phyloP scores from a whole-genome alignment of 2,329 filamentous ascomycete species.

The Fusarium avenaceum region DNA sequence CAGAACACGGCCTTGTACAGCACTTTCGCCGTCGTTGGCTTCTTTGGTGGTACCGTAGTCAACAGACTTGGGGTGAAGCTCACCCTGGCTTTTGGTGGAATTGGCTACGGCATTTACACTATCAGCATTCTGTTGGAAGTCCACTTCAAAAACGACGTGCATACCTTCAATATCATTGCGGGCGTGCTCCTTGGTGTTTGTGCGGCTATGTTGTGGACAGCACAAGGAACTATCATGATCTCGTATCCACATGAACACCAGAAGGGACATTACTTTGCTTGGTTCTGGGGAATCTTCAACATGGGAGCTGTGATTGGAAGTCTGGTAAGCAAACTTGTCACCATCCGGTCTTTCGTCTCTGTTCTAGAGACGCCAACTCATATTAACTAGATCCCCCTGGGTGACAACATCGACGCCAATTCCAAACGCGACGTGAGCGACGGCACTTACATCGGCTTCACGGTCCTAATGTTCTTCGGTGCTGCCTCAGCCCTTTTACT shows the following conservation, averaged over 20 bases:
- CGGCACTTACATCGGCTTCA: constrained; percentile 88
- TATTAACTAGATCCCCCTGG: constrained; percentile 58
- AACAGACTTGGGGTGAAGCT: constrained; percentile 79
- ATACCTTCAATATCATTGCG: constrained; percentile 69
- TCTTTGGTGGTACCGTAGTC: constrained; percentile 80
- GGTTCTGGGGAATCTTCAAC: constrained; percentile 97
- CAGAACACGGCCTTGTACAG: constrained; percentile 73
- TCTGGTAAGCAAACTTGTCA: constrained; percentile 54
- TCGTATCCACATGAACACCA: constrained; percentile 83
- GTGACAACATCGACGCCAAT: constrained; percentile 34
- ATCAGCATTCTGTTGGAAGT: constrained; percentile 75
- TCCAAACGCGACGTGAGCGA: constrained; percentile 66
- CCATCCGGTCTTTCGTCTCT: no score
- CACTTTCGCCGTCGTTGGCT: constrained; percentile 75
- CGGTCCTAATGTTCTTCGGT: constrained; percentile 81
- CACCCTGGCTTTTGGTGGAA: constrained; percentile 77
- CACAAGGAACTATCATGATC: constrained; percentile 89
- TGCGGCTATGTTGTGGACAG: constrained; percentile 84
- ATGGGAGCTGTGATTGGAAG: constrained; percentile 89
- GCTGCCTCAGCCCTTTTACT: constrained; percentile 77
- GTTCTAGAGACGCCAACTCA: no score
- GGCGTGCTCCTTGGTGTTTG: constrained; percentile 82
- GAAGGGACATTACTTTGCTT: constrained; percentile 90
- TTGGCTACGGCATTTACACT: constrained; percentile 82
- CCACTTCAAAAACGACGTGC: constrained; percentile 61